Percentiles rank a stretch among this genome's conserved stretches.
Evolutionary conservation across 2,329 filamentous ascomycete species (phyloP).

Genomic region (Escovopsis weberi): DNA sequence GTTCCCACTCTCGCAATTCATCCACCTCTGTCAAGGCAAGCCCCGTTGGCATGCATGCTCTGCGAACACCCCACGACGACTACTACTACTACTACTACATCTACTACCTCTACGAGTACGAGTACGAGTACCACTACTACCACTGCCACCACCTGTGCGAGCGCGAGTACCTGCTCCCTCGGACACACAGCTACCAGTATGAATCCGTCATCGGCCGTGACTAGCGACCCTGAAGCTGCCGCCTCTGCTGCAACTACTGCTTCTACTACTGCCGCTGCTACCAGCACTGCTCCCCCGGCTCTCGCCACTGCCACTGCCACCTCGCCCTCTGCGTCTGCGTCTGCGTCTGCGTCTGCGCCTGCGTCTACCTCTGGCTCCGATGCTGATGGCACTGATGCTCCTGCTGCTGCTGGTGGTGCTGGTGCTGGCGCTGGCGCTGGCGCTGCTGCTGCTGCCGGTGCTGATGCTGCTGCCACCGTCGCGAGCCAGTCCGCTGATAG

Average conservation of each 20-base stretch:
- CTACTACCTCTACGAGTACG: conserved; percentile 11
- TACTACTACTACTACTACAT: conserved; percentile 3
- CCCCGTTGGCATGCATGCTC: conserved; percentile 19
- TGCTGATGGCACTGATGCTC: too few relatives aligned
- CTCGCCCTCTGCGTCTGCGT: too few relatives aligned
- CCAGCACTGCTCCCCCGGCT: too few relatives aligned
- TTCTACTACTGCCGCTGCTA: too few relatives aligned
- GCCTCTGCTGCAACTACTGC: too few relatives aligned
- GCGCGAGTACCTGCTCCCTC: conserved; percentile 2
- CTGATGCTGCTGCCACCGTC: neutral
- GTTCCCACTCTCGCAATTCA: conserved; percentile 13
- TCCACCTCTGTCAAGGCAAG: conserved; percentile 16
- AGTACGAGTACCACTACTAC: conserved; percentile 7
- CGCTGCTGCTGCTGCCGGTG: too few relatives aligned
- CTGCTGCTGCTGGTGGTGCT: too few relatives aligned
- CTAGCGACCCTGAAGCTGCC: conserved; percentile 4
- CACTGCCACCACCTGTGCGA: conserved; percentile 7
- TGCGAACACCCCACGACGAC: conserved; percentile 13
- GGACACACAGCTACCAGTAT: conserved; percentile 13
- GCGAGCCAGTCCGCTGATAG: conserved; percentile 9
- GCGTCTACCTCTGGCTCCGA: too few relatives aligned
- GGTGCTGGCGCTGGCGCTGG: too few relatives aligned
- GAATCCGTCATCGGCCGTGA: conserved; percentile 13
- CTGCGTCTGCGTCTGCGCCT: too few relatives aligned
- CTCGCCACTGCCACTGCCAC: too few relatives aligned